These are phyloP conservation scores for Babesia gibsoni DNA, from an alignment of 169 alveolate genomes.

Conservation along the genomic window DNA sequence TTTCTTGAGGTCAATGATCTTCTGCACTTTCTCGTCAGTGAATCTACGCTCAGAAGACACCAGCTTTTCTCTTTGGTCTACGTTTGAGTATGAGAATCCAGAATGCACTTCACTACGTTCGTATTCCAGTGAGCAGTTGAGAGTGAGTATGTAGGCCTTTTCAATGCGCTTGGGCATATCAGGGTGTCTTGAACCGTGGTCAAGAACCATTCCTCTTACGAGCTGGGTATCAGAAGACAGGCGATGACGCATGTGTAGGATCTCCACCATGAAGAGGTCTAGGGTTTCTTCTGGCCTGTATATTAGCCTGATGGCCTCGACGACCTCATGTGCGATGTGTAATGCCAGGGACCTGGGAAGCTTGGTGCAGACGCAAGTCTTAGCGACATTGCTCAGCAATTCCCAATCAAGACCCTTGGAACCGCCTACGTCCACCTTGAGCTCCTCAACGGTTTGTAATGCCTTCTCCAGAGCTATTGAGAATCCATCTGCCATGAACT, in stretches of 20 bases:
- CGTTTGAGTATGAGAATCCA: constrained; percentile 95
- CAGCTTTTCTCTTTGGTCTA: constrained; percentile 96
- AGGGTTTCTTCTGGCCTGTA: constrained; percentile 72
- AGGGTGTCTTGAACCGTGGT: constrained; percentile 98
- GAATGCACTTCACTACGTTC: constrained; percentile 97
- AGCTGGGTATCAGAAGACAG: constrained; percentile 91
- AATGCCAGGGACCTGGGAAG: constrained; percentile 89
- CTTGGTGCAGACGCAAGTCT: constrained; percentile 92
- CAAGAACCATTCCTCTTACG: constrained; percentile 93
- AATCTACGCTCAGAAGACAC: constrained; percentile 93
- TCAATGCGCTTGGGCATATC: constrained; percentile 96
- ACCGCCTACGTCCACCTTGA: constrained; percentile 61
- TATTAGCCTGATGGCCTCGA: constrained; percentile 87
- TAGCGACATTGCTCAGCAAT: constrained; percentile 88
- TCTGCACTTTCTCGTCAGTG: constrained; percentile 95
- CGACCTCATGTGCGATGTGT: constrained; percentile 91
- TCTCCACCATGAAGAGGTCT: constrained; percentile 97
- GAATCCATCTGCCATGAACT: constrained; percentile 95
- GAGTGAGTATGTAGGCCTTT: constrained; percentile 94
- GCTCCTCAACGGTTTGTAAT: constrained; percentile 83
- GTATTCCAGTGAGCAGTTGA: constrained; percentile 97
- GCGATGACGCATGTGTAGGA: constrained; percentile 96
- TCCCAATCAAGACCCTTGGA: constrained; percentile 80
- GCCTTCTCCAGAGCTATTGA: constrained; percentile 90
- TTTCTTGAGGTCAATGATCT: constrained; percentile 91